Evolutionary conservation across 345 rosid species (phyloP).

Genomic region (Corchorus capsularis): DNA sequence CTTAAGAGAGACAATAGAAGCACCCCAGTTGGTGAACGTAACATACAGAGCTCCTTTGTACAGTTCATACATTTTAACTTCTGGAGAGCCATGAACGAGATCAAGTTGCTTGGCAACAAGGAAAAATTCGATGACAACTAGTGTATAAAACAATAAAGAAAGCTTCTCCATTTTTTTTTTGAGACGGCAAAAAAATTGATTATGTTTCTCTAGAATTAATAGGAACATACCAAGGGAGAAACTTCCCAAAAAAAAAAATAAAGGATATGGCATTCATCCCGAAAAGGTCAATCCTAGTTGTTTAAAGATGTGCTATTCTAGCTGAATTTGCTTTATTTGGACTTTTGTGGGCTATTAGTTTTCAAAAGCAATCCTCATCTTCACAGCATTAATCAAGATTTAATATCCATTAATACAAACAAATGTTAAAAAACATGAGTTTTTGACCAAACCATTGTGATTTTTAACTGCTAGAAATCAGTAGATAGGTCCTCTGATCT

Average conservation of each 20-base stretch:
- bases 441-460: no score
- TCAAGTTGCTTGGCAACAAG: no score
- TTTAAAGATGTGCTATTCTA: background rate
- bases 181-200: background rate
- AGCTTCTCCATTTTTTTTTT: conserved; percentile 11
- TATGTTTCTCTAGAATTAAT: background rate
- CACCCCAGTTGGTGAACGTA: conserved; percentile 86
- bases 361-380: background rate
- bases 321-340: background rate
- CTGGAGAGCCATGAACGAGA: conserved; percentile 8
- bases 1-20: conserved; percentile 64
- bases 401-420: no score
- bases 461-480: no score
- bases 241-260: background rate
- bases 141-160: background rate
- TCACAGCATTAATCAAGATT: no score
- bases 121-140: background rate
- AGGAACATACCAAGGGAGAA: background rate
- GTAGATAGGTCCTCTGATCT: no score
- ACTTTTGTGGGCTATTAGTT: background rate
- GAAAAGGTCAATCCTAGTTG: background rate
- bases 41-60: conserved; percentile 65
- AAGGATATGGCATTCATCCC: background rate
- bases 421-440: no score
- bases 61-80: conserved; percentile 55